Evolutionary conservation across 768 basidiomycete species (phyloP), one percentile per base, ranked within the genome.

Genomic region (Boletus tomentosulus): DNA sequence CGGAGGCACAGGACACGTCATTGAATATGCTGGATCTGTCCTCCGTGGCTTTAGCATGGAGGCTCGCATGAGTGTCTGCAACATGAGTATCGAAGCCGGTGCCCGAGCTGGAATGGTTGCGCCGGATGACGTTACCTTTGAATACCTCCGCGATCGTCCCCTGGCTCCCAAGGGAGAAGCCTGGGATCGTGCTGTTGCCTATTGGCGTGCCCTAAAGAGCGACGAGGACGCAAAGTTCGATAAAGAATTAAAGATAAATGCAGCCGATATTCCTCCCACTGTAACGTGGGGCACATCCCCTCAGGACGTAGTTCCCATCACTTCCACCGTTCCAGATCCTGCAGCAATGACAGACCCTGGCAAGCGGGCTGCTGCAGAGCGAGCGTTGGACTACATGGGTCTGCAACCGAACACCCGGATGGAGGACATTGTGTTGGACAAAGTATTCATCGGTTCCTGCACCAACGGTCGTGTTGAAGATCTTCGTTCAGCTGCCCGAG

Each of bases 381-480:
- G 90, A 28, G 82, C 91, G 10, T 76, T 96, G 64, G 71, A 80
- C 22, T 96, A 96, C 70, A 94, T 94, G 92, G 92, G 89, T 48
- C 82, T 96, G 55, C 75, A 76, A 39, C 76, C 92, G 2, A 88
- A 88, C 64, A 87, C 82, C 6, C 83, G 72, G 25, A 89, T 95
- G 83, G 80, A 91, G 70, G 80, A 88, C 47, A 82, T 96, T 68
- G 73, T 73, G 47, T 70, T 96, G 55, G 88, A 94, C 76, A 96
- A 94, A 70, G 84, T 93, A 27, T 96, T 96, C 77, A 87, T 96
- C 57, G 92, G 92, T 13, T 94, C 92, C 4, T 96, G 92, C 77
- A 96, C 92, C 64, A 96, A 95, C 74, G 87, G 89, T 63, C 89
- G 92, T 44, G 92, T 96, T 56, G 92, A 94, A 71, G 92, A 96